phyloP scores from a whole-genome alignment of 1,284 basidiomycete genomes.

The Moesziomyces antarcticus region DNA sequence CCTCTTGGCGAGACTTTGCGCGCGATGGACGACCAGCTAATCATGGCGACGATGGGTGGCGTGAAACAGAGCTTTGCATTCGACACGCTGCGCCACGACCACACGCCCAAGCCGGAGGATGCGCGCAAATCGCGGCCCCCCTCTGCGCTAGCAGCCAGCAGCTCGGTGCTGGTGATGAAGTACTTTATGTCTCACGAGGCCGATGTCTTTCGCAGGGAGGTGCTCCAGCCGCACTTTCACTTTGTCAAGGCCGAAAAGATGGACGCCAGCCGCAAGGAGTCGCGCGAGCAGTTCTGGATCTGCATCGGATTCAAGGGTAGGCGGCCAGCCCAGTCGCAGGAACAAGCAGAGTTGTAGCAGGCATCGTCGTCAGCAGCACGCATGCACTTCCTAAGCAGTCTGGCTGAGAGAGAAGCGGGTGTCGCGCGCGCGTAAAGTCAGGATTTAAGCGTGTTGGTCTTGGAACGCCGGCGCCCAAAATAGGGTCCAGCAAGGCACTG shows the following conservation, averaged over 20 bases:
- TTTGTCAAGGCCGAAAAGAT: constrained; percentile 58
- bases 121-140: constrained; percentile 5
- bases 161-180: constrained; percentile 48
- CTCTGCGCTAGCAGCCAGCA: constrained; percentile 13
- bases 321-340: background rate
- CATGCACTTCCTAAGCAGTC: no score
- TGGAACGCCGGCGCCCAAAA: background rate
- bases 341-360: no score
- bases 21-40: no score
- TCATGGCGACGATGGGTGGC: no score
- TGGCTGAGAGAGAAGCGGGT: background rate
- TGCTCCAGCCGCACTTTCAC: constrained; percentile 48
- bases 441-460: constrained; percentile 18
- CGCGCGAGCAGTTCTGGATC: constrained; percentile 62
- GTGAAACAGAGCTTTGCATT: constrained; percentile 23
- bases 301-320: constrained; percentile 46
- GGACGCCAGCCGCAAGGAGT: constrained; percentile 56
- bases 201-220: constrained; percentile 48
- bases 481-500: no score
- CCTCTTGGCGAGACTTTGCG: background rate
- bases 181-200: constrained; percentile 59
- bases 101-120: background rate
- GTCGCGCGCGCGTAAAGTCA: constrained; percentile 1
- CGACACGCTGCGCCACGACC: constrained; percentile 15
- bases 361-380: background rate